Evolutionary conservation across 805 yeast species (phyloP), one percentile per base, ranked within the genome.

Genomic region (Candida schatavii): DNA sequence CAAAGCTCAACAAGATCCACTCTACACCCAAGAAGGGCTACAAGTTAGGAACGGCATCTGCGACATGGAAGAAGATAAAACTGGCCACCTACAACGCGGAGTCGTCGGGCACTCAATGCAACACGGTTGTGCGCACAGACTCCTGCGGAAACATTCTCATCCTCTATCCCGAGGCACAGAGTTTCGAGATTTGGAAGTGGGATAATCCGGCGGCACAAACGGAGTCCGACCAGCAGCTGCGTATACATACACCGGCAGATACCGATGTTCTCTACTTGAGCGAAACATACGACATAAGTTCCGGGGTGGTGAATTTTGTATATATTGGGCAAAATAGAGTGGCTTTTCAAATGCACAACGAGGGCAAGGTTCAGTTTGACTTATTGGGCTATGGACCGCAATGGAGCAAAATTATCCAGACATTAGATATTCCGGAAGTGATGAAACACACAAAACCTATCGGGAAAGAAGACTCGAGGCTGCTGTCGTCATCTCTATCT

Each of bases 1-100:
- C 50, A 22, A 58, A 55, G 41, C 45, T 58, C 42, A 54, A 50
- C 44, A 57, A 55, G 45, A 49, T 56, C 26, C 64, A 61, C 38
- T 59, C 67, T 18, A 51, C 59, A 30, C 63, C 67, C 2, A 58
- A 60, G 40, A 55, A 54, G 39, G 75, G 72, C 4, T 59, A 67
- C 46, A 56, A 60, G 42, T 51, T 66, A 22, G 74, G 74, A 17
- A 60, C 72, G 1, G 59, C 72, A 3, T 54, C 64, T 7, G 75
- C 74, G 22, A 59, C 74, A 0, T 69, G 73, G 72, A 62, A 59
- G 42, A 67, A 68, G 44, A 54, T 70, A 46, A 67, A 64, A 47
- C 68, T 61, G 40, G 68, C 63, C 4, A 55, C 68, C 11, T 37
- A 40, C 28, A 18, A 20, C 43, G 33, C 47, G 13, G 14, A 30